A percentile compares a stretch with the other conserved stretches of the same genome.
phyloP scores from a whole-genome alignment of 2,329 filamentous ascomycete species.

The Alternaria consortialis region DNA sequence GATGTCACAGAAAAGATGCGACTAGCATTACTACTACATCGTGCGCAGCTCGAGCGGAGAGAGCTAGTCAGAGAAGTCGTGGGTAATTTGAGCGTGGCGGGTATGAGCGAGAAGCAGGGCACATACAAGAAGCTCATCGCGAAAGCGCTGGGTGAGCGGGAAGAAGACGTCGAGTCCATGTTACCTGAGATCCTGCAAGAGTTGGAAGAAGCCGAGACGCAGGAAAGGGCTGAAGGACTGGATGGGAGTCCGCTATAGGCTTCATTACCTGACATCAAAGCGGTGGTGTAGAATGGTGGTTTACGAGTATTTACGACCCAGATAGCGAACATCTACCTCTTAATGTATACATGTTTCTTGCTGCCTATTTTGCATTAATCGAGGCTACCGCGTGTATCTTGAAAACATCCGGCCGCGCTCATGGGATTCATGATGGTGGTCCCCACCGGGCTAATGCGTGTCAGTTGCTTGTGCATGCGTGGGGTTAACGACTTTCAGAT shows the following conservation, averaged over 20 bases:
- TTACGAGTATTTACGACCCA: slow-evolving; percentile 22
- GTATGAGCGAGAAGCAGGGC: slow-evolving; percentile 76
- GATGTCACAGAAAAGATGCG: slow-evolving; percentile 62
- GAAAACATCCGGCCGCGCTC: slow-evolving; percentile 1
- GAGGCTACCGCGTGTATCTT: neutral
- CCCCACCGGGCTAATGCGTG: slow-evolving; percentile 10
- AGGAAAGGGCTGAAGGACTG: slow-evolving; percentile 47
- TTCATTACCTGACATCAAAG: neutral
- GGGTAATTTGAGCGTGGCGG: slow-evolving; percentile 72
- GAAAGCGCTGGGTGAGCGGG: slow-evolving; percentile 72
- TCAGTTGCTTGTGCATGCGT: slow-evolving; percentile 15
- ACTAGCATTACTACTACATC: slow-evolving; percentile 66
- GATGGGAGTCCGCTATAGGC: slow-evolving; percentile 44
- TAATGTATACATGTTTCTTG: slow-evolving; percentile 10
- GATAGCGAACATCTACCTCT: slow-evolving; percentile 12
- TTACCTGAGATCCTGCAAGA: slow-evolving; percentile 60
- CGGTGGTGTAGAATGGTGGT: neutral
- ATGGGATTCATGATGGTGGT: neutral
- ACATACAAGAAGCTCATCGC: slow-evolving; percentile 76
- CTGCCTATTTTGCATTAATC: neutral
- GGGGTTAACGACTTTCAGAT: neutral
- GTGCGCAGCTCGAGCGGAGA: slow-evolving; percentile 67
- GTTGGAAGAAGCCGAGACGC: slow-evolving; percentile 58
- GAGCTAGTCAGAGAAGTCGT: slow-evolving; percentile 73
- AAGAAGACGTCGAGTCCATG: slow-evolving; percentile 73